A percentile compares a stretch with the other conserved stretches of the same genome.
These are phyloP conservation scores for Pythium monospermum DNA, from an alignment of 352 stramenopile genomes.

Conservation along the genomic window DNA sequence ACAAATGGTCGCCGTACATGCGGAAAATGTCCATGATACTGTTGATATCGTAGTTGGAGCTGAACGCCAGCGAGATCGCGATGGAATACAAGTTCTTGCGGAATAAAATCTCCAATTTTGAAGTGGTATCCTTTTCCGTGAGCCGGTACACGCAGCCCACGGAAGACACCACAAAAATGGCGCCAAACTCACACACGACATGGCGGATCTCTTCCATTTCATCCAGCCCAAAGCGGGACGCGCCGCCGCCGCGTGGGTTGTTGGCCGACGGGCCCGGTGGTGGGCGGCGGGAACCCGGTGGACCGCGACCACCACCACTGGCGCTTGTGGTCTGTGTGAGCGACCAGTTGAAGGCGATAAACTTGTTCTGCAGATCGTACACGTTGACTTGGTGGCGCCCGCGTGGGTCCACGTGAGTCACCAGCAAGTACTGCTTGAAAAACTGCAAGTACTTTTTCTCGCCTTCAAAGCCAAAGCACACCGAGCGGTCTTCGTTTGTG, in stretches of 20 bases:
- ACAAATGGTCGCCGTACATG: slow-evolving; percentile 98
- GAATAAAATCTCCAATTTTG: slow-evolving; percentile 96
- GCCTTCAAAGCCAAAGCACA: slow-evolving; percentile 87
- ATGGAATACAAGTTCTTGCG: slow-evolving; percentile 97
- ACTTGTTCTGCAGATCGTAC: slow-evolving; percentile 92
- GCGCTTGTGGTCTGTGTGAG: slow-evolving; percentile 35
- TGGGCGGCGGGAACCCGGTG: neutral
- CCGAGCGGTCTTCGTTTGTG: slow-evolving; percentile 79
- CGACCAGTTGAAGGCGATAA: slow-evolving; percentile 90
- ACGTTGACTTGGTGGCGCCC: slow-evolving; percentile 85
- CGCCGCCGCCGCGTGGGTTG: slow-evolving; percentile 41
- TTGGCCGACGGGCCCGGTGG: neutral
- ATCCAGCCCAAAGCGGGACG: slow-evolving; percentile 74
- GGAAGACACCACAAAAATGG: slow-evolving; percentile 85
- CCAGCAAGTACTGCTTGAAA: slow-evolving; percentile 86
- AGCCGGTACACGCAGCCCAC: slow-evolving; percentile 89
- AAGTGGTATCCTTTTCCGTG: slow-evolving; percentile 93
- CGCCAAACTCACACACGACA: slow-evolving; percentile 80
- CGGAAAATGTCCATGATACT: slow-evolving; percentile 96
- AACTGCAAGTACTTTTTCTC: slow-evolving; percentile 85
- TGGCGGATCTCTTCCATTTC: slow-evolving; percentile 87
- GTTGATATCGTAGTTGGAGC: slow-evolving; percentile 91
- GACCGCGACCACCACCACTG: neutral
- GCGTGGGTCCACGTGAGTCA: slow-evolving; percentile 77
- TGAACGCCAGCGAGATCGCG: slow-evolving; percentile 96